Conservation (phyloP, 129 eudicot genomes). For the Erigeron canadensis region DNA sequence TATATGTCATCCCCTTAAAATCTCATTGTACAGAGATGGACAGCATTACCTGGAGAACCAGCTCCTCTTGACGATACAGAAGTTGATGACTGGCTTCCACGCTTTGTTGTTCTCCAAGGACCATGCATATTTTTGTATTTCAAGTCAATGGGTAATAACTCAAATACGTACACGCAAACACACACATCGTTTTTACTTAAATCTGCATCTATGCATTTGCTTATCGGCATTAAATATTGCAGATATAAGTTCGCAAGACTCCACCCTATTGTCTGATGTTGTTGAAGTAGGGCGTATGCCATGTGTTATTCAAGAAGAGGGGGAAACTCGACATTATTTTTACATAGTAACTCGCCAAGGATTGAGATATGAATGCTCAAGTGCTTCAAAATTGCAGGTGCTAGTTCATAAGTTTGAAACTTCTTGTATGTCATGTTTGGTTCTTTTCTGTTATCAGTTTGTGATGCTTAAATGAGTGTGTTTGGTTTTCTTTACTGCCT, state of each 20-base stretch:
- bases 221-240: slow-evolving; percentile 21
- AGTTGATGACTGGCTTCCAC: slow-evolving; percentile 96
- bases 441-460: background rate
- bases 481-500: too few relatives aligned
- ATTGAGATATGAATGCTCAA: slow-evolving; percentile 82
- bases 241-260: slow-evolving; percentile 90
- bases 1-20: background rate
- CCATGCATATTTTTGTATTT: slow-evolving; percentile 67
- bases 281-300: slow-evolving; percentile 83
- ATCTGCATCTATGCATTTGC: background rate
- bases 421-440: background rate
- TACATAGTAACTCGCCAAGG: slow-evolving; percentile 76
- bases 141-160: slow-evolving; percentile 55
- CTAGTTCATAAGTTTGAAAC: background rate
- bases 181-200: background rate
- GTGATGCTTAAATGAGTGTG: background rate
- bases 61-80: slow-evolving; percentile 80
- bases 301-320: slow-evolving; percentile 57
- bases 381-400: slow-evolving; percentile 76
- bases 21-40: slow-evolving; percentile 70
- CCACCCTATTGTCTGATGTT: slow-evolving; percentile 75
- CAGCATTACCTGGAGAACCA: slow-evolving; percentile 92
- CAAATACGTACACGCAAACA: background rate
- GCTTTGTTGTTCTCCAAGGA: slow-evolving; percentile 86
- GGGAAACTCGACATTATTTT: slow-evolving; percentile 60